Conservation (phyloP, 805 yeast genomes). For the Danielia reshetovae region DNA sequence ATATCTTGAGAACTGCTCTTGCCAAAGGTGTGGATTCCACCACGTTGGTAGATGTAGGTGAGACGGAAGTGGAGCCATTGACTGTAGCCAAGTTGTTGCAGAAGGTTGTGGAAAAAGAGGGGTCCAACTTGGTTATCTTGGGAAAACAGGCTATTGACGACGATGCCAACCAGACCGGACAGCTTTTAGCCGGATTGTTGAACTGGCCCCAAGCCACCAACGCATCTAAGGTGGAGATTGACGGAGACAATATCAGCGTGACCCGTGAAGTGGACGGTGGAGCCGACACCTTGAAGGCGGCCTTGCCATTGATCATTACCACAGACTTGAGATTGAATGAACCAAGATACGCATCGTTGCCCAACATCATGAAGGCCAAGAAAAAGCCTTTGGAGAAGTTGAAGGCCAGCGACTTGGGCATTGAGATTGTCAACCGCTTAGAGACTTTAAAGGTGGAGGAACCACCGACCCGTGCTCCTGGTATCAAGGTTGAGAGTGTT, state of each 20-base stretch:
- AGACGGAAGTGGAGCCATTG: constrained; percentile 76
- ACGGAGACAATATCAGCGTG: constrained; percentile 58
- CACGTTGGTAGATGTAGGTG: constrained; percentile 76
- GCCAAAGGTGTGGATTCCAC: constrained; percentile 94
- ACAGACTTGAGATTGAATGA: constrained; percentile 91
- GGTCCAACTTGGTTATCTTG: constrained; percentile 74
- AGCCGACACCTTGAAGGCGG: constrained; percentile 71
- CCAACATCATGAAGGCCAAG: constrained; percentile 97
- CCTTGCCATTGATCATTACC: constrained; percentile 81
- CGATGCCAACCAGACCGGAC: constrained; percentile 93
- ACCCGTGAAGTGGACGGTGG: constrained; percentile 97
- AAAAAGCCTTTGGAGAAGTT: constrained; percentile 82
- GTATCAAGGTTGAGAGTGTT: constrained; percentile 73
- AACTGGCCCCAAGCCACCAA: constrained; percentile 97
- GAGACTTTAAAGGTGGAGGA: constrained; percentile 73
- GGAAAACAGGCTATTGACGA: constrained; percentile 98
- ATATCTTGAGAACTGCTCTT: constrained; percentile 79
- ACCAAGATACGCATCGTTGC: constrained; percentile 94
- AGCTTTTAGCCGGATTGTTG: constrained; percentile 88
- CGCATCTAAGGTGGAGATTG: constrained; percentile 77
- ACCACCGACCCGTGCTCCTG: constrained; percentile 80
- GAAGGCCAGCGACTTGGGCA: constrained; percentile 62
- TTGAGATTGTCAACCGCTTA: constrained; percentile 59
- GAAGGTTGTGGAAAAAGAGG: constrained; percentile 64
- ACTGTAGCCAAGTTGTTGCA: constrained; percentile 82